These are phyloP conservation scores for Geosiphon pyriformis DNA, from an alignment of 192 early-diverging fungal genomes.

Conservation along the genomic window DNA sequence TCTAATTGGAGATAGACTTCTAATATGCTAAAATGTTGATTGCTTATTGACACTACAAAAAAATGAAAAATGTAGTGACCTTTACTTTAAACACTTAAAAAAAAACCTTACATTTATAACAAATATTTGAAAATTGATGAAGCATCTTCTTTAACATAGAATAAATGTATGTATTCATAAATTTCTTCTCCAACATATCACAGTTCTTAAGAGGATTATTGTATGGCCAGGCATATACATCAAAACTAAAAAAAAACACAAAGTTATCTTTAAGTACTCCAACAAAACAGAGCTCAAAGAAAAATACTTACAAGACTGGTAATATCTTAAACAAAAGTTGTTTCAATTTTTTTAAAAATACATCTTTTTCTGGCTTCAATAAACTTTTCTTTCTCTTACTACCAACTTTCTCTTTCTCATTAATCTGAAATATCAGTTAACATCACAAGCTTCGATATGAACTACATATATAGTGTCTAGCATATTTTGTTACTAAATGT, in stretches of 20 bases:
- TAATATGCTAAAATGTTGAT: constrained; percentile 8
- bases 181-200: constrained; percentile 14
- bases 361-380: constrained; percentile 6
- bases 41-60: constrained; percentile 13
- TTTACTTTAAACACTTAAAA: too few species aligned
- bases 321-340: constrained; percentile 14
- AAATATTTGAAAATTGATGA: constrained; percentile 5
- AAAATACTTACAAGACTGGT: constrained; percentile 18
- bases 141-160: constrained; percentile 12
- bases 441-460: too few species aligned
- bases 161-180: constrained; percentile 21
- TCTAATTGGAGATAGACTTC: not conserved
- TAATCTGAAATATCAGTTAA: too few species aligned
- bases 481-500: too few species aligned
- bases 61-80: not conserved
- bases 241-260: constrained; percentile 15
- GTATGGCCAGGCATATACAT: constrained; percentile 10
- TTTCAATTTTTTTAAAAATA: constrained; percentile 18
- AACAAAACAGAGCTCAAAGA: too few species aligned
- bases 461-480: too few species aligned
- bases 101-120: constrained; percentile 19
- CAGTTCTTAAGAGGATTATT: constrained; percentile 14
- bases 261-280: not conserved
- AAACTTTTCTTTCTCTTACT: too few species aligned
- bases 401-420: too few species aligned